A percentile compares a stretch with the other conserved stretches of the same genome.
These are phyloP conservation scores for Conticribra weissflogii DNA, from an alignment of 108 stramenopile genomes.

Conservation along the genomic window DNA sequence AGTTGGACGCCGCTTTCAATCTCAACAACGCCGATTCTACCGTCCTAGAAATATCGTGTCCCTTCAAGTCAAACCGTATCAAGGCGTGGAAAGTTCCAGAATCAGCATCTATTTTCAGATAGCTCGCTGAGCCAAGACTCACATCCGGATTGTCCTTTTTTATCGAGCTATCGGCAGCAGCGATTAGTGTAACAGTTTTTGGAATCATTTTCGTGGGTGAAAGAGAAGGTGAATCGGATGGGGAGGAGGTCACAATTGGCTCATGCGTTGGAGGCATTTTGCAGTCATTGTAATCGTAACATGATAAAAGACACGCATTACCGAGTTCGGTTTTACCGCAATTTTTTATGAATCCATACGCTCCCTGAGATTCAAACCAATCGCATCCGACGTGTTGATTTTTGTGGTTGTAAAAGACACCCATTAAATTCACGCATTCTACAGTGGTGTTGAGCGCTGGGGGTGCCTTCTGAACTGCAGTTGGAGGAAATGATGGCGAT, in stretches of 20 bases:
- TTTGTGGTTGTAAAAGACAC: conserved; percentile 30
- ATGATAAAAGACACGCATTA: conserved; percentile 27
- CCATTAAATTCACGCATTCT: conserved; percentile 23
- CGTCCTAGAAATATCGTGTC: conserved; percentile 14
- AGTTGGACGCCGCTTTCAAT: conserved; percentile 34
- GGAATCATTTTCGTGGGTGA: conserved; percentile 18
- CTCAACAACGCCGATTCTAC: conserved; percentile 27
- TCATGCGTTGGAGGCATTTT: conserved; percentile 8
- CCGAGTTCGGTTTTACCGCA: conserved; percentile 39
- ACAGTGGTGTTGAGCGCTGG: conserved; percentile 12
- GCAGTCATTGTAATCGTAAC: conserved; percentile 23
- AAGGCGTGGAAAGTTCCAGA: conserved; percentile 35
- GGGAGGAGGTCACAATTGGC: no score
- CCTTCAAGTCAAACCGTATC: conserved; percentile 35
- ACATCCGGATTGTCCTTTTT: conserved; percentile 22
- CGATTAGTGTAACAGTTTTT: conserved; percentile 22
- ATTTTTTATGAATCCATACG: conserved; percentile 13
- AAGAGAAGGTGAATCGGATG: conserved; percentile 8
- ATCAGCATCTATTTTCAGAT: conserved; percentile 36
- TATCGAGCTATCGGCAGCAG: conserved; percentile 32
- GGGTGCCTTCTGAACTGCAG: conserved; percentile 7
- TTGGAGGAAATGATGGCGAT: not conserved
- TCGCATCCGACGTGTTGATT: conserved; percentile 31
- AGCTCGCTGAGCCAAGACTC: conserved; percentile 29
- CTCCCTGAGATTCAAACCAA: conserved; percentile 28